These are phyloP conservation scores for Umbelopsis sp. DNA, from an alignment of 192 early-diverging fungal species.

Conservation along the genomic window DNA sequence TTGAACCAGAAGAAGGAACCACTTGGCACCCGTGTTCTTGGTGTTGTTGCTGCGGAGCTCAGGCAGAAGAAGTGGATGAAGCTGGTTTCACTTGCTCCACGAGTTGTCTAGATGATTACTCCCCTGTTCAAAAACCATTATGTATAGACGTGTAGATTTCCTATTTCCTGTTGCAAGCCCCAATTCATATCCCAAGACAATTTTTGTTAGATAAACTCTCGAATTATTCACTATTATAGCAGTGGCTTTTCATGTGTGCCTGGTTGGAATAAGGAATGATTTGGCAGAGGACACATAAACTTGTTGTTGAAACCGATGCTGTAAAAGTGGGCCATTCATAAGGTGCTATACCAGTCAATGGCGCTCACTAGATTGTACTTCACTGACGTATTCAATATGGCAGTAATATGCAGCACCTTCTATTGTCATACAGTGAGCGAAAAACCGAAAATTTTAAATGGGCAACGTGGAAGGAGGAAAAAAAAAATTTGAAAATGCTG, in stretches of 20 bases:
- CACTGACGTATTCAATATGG: no score
- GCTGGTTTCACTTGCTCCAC: slow-evolving; percentile 90
- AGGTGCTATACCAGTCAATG: no score
- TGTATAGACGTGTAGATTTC: slow-evolving; percentile 16
- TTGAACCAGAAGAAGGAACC: slow-evolving; percentile 94
- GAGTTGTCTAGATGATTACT: slow-evolving; percentile 67
- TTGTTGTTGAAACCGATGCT: no score
- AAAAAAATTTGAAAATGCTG: not conserved
- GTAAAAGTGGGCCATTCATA: no score
- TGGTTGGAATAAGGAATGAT: no score
- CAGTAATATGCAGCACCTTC: no score
- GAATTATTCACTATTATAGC: not conserved
- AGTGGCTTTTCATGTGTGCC: no score
- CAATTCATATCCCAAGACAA: not conserved
- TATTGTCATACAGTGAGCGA: no score
- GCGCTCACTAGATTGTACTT: no score
- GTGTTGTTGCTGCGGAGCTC: slow-evolving; percentile 86
- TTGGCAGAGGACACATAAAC: no score
- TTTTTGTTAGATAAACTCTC: slow-evolving; percentile 12
- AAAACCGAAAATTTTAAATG: no score
- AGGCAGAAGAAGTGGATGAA: slow-evolving; percentile 96
- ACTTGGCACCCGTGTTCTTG: slow-evolving; percentile 90
- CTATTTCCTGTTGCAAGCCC: not conserved
- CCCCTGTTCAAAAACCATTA: not conserved
- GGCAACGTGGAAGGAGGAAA: not conserved